Evolutionary conservation across 768 basidiomycete species (phyloP).

Genomic region (Clathrus columnatus): DNA sequence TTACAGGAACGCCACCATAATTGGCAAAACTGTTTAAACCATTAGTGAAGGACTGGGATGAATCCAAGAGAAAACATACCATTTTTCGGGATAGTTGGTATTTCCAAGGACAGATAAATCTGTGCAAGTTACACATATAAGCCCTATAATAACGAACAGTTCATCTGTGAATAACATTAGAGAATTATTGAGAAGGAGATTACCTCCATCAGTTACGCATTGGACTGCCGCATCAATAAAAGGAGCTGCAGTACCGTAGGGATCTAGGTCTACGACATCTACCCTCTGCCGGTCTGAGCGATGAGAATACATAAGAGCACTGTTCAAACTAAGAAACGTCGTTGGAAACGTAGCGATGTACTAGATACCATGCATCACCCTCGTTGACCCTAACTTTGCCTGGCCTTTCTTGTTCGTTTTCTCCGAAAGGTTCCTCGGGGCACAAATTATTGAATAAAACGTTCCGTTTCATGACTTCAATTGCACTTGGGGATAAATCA

Average conservation of each 20-base stretch:
- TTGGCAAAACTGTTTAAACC: conserved; percentile 66
- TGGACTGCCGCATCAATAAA: conserved; percentile 96
- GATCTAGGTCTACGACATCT: conserved; percentile 95
- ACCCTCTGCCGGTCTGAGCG: conserved; percentile 65
- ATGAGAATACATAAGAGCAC: conserved; percentile 86
- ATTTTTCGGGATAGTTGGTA: conserved; percentile 93
- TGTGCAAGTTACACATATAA: conserved; percentile 94
- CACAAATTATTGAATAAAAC: conserved; percentile 72
- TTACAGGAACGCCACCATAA: conserved; percentile 85
- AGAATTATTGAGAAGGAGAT: background rate
- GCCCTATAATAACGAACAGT: conserved; percentile 40
- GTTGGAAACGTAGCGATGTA: background rate
- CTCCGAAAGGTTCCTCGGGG: conserved; percentile 1
- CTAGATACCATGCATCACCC: conserved; percentile 83
- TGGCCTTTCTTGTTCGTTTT: conserved; percentile 12
- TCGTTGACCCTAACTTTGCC: conserved; percentile 76
- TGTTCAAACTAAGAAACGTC: conserved; percentile 22
- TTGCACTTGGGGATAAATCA: conserved; percentile 77
- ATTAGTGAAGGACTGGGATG: background rate
- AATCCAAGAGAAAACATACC: conserved; percentile 36
- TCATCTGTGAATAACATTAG: background rate
- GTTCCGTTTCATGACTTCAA: conserved; percentile 79
- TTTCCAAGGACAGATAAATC: conserved; percentile 92
- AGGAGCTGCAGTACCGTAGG: conserved; percentile 94
- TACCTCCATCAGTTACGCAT: conserved; percentile 79